Base-by-base conservation (phyloP, 495 filamentous ascomycete species). In the Daldinia concentrica region DNA sequence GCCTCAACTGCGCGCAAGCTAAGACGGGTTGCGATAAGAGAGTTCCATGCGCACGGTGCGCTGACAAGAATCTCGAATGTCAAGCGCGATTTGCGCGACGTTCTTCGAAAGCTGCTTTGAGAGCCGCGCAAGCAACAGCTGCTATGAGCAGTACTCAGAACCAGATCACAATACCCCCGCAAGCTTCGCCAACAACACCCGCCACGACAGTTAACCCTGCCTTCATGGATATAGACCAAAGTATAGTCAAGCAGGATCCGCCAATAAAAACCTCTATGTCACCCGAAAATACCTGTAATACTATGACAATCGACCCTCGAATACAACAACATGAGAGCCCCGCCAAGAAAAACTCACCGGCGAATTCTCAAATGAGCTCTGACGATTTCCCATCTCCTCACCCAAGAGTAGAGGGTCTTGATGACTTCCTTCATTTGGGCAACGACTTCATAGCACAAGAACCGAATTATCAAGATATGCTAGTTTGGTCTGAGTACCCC, bases 1-100 rank as follows among this genome's bases (percentile, higher is more conserved):
- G 88, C 76, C 79, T 81, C 17, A 85, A 84, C 72, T 90, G 88
- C 71, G 85, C 87, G 17, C 87, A 80, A 68, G 87, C 88, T 24
- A 90, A 90, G 78, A 89, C 88, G 5, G 87, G 85, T n/a, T 91
- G 89, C 72, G 89, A 91, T 72, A 90, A 90, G 77, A 82, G 82
- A 75, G 83, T 88, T 11, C 88, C 89, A 9, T 90, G 88, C 74
- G 82, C 82, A 45, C 80, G 88, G 64, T 90, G 88, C 72, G 74
- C 82, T 1, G 83, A 85, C 27, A 85, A 89, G 73, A 86, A 86
- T 71, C 80, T 90, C 12, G 63, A 78, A 14, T 91, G 88, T 69
- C 82, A 81, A 41, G 76, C 86, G 22, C 79, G 88, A 14, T 87
- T 83, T 62, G 88, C 88, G 5, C 82, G 88, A 7, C 81, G 87